phyloP scores from a whole-genome alignment of 768 basidiomycete species.

The Suillus alpinus region DNA sequence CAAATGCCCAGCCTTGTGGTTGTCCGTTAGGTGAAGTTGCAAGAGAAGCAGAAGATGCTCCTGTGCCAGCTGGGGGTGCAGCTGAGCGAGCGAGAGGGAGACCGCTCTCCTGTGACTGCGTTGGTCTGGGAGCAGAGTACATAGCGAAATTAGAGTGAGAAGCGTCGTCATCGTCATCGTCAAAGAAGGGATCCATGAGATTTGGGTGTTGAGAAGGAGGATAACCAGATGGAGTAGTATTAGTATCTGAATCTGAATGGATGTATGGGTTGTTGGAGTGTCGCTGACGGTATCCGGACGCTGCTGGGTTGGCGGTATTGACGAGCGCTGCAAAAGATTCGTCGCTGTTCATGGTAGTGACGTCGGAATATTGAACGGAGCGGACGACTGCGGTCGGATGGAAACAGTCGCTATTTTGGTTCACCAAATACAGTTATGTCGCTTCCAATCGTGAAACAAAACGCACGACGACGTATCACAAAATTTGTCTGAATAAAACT shows the following conservation, averaged over 20 bases:
- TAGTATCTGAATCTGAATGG: slow-evolving; percentile 18
- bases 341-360: slow-evolving; percentile 19
- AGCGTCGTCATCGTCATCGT: slow-evolving; percentile 75
- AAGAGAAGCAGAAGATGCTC: slow-evolving; percentile 45
- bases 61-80: slow-evolving; percentile 60
- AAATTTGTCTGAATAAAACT: not conserved
- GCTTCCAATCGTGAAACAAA: not conserved
- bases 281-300: not conserved
- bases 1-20: slow-evolving; percentile 73
- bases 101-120: slow-evolving; percentile 45
- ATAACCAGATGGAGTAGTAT: slow-evolving; percentile 36
- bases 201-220: slow-evolving; percentile 52
- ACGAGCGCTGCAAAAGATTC: slow-evolving; percentile 30
- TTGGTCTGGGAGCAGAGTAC: slow-evolving; percentile 20
- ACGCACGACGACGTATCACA: not conserved
- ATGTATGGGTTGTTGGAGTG: slow-evolving; percentile 7
- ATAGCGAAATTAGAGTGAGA: slow-evolving; percentile 64
- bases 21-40: slow-evolving; percentile 35
- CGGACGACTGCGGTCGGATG: not conserved
- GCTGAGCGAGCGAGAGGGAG: slow-evolving; percentile 58
- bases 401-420: not conserved
- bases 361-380: not conserved
- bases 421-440: not conserved
- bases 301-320: slow-evolving; percentile 25
- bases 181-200: slow-evolving; percentile 71